phyloP scores from a whole-genome alignment of 345 rosid species.

The Ricinus communis region DNA sequence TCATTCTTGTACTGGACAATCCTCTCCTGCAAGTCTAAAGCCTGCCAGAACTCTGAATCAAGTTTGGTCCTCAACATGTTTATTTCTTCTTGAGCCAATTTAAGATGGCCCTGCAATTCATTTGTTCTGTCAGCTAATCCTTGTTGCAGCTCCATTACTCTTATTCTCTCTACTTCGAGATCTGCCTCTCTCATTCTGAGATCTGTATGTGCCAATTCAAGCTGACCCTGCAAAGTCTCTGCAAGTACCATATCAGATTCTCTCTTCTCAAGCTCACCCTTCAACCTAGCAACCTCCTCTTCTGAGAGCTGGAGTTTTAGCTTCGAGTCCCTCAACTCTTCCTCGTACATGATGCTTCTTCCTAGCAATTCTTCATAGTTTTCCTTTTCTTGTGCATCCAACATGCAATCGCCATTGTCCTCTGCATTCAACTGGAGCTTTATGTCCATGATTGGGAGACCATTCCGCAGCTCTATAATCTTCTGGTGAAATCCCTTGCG shows the following conservation, averaged over 20 bases:
- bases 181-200: constrained; percentile 25
- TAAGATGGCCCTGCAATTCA: constrained; percentile 44
- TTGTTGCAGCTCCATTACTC: constrained; percentile 27
- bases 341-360: constrained; percentile 47
- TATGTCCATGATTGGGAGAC: constrained; percentile 57
- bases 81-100: constrained; percentile 51
- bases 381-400: constrained; percentile 30
- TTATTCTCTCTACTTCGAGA: constrained; percentile 21
- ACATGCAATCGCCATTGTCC: constrained; percentile 41
- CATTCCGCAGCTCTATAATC: constrained; percentile 57
- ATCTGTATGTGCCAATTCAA: constrained; percentile 26
- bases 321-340: constrained; percentile 53
- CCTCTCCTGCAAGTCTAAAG: constrained; percentile 58
- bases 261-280: constrained; percentile 50
- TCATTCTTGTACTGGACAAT: constrained; percentile 49
- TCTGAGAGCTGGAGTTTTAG: constrained; percentile 48
- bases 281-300: constrained; percentile 53
- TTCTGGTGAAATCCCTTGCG: constrained; percentile 47
- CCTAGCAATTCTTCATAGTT: constrained; percentile 37
- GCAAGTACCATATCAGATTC: constrained; percentile 23
- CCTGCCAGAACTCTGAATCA: constrained; percentile 52
- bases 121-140: constrained; percentile 37
- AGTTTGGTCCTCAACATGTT: constrained; percentile 46
- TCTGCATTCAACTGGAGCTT: constrained; percentile 48
- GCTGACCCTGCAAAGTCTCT: constrained; percentile 34